Evolutionary conservation across 495 filamentous ascomycete genomes (phyloP).

Genomic region (Podospora pseudocomata): DNA sequence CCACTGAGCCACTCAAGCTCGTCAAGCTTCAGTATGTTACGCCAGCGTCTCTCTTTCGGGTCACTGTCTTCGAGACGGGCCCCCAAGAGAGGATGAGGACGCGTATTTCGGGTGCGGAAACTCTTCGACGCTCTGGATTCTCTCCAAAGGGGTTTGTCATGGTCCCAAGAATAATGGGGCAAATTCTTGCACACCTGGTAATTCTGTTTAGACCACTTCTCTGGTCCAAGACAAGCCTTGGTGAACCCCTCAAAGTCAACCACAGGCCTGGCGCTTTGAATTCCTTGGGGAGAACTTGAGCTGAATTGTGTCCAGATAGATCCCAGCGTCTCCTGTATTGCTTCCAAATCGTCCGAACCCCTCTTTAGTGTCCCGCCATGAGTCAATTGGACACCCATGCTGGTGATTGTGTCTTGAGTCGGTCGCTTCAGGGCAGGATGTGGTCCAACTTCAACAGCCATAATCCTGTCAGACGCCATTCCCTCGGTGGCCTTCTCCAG

Average conservation of each 20-base stretch:
- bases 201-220: background rate
- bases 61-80: slow-evolving; percentile 35
- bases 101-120: slow-evolving; percentile 36
- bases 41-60: slow-evolving; percentile 38
- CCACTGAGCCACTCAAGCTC: slow-evolving; percentile 49
- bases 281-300: background rate
- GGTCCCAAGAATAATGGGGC: slow-evolving; percentile 41
- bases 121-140: slow-evolving; percentile 41
- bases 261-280: slow-evolving; percentile 33
- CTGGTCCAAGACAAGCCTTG: background rate
- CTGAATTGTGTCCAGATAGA: background rate
- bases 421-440: slow-evolving; percentile 53
- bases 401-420: slow-evolving; percentile 33
- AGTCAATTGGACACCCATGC: slow-evolving; percentile 10
- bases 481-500: slow-evolving; percentile 21
- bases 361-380: slow-evolving; percentile 32
- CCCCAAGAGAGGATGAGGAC: slow-evolving; percentile 47
- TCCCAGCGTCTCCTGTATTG: background rate
- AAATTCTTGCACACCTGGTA: slow-evolving; percentile 10
- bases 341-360: slow-evolving; percentile 1
- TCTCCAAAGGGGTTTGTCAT: slow-evolving; percentile 34
- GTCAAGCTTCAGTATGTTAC: slow-evolving; percentile 29
- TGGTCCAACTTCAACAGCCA: slow-evolving; percentile 54
- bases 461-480: slow-evolving; percentile 25
- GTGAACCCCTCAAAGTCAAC: slow-evolving; percentile 11